These are phyloP conservation scores for Puccinellia tenuiflora DNA, from an alignment of 176 grass and related monocot species.

Conservation along the genomic window DNA sequence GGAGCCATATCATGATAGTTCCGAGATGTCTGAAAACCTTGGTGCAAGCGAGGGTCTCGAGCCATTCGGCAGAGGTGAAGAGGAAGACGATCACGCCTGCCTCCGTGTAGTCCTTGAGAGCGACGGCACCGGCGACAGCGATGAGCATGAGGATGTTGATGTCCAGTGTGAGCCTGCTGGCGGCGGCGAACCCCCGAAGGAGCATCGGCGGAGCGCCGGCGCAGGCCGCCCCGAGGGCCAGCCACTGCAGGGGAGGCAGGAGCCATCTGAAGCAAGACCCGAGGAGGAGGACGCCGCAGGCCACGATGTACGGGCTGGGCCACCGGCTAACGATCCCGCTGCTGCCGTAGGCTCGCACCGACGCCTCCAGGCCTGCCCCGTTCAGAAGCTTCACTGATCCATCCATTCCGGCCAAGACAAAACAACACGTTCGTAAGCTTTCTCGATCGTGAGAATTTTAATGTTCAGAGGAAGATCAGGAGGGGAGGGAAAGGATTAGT, in stretches of 20 bases:
- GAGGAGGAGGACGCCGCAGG: constrained; percentile 46
- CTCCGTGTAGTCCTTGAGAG: constrained; percentile 51
- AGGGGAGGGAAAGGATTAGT: neutral
- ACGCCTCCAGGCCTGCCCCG: constrained; percentile 58
- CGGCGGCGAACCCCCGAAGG: constrained; percentile 8
- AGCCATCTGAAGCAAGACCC: constrained; percentile 35
- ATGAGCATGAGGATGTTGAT: constrained; percentile 71
- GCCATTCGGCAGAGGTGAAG: constrained; percentile 75
- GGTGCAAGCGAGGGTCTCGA: constrained; percentile 54
- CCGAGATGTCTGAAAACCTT: neutral
- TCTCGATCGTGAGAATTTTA: neutral
- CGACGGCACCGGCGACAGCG: constrained; percentile 40
- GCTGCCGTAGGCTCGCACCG: constrained; percentile 41
- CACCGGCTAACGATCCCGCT: constrained; percentile 29
- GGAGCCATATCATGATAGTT: too few species aligned
- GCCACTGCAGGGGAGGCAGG: constrained; percentile 44
- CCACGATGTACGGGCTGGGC: constrained; percentile 50
- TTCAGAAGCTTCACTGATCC: constrained; percentile 52
- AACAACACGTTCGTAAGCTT: neutral
- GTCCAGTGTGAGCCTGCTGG: constrained; percentile 40
- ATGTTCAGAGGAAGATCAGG: neutral
- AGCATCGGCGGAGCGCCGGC: constrained; percentile 55
- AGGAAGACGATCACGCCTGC: constrained; percentile 73
- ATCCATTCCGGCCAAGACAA: neutral
- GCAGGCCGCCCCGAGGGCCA: constrained; percentile 36